These are phyloP conservation scores for Halophytophthora polymorphica DNA, from an alignment of 352 stramenopile genomes.

Conservation along the genomic window DNA sequence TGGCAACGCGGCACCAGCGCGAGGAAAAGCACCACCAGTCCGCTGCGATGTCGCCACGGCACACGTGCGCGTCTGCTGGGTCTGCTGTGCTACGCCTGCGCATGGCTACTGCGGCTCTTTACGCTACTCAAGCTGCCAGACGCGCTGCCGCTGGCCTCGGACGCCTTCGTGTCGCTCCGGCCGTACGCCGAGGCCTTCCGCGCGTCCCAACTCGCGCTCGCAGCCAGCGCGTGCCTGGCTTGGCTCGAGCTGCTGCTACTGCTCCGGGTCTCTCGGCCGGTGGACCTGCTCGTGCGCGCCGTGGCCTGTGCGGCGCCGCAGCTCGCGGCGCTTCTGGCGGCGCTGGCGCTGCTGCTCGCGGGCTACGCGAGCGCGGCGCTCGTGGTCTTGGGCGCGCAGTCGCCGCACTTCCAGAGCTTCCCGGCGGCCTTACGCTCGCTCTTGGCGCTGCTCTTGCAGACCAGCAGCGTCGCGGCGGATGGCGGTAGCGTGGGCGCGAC, in stretches of 20 bases:
- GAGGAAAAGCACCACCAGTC: not conserved
- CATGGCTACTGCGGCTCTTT: conserved; percentile 43
- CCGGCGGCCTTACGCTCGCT: conserved; percentile 30
- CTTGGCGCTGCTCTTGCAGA: conserved; percentile 32
- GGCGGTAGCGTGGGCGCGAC: conserved; percentile 2
- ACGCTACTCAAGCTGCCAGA: conserved; percentile 36
- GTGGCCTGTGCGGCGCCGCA: conserved; percentile 25
- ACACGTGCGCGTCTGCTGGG: conserved; percentile 26
- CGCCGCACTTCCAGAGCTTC: conserved; percentile 33
- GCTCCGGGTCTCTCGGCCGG: conserved; percentile 30
- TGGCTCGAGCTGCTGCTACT: conserved; percentile 44
- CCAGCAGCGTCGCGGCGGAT: conserved; percentile 10
- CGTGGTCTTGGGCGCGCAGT: conserved; percentile 32
- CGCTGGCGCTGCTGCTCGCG: conserved; percentile 32
- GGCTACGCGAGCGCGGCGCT: conserved; percentile 48
- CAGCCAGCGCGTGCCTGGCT: conserved; percentile 36
- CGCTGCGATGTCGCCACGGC: conserved; percentile 24
- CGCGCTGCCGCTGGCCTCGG: conserved; percentile 25
- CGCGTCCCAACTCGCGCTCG: conserved; percentile 33
- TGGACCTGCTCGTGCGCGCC: conserved; percentile 42
- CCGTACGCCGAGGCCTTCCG: conserved; percentile 36
- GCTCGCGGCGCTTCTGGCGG: conserved; percentile 33
- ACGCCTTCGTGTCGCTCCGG: conserved; percentile 31
- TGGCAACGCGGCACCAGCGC: conserved; percentile 10
- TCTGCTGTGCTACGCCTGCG: conserved; percentile 32